Conservation (phyloP, 768 basidiomycete genomes). For the Mycena capillaripes region DNA sequence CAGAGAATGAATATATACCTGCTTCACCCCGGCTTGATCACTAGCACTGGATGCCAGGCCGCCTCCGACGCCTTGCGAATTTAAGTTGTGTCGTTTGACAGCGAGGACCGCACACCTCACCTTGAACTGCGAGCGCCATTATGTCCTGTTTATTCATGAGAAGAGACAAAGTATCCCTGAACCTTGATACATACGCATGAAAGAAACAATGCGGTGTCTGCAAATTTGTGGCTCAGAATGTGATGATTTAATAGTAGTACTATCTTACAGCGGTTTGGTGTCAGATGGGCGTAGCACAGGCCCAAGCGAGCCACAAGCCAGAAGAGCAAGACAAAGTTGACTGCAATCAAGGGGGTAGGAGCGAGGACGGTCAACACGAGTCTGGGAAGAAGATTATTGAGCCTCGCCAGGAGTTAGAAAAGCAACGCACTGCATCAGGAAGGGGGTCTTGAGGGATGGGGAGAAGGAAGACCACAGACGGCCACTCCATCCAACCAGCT, state of each 20-base stretch:
- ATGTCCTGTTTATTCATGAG: neutral
- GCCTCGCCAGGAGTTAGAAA: neutral
- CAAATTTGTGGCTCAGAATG: neutral
- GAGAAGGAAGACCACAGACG: conserved; percentile 61
- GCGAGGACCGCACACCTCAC: too few species aligned
- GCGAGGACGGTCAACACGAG: conserved; percentile 61
- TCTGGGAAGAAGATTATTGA: conserved; percentile 40
- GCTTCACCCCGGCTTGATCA: too few species aligned
- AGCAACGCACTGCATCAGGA: conserved; percentile 57
- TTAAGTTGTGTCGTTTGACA: too few species aligned
- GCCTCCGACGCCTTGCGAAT: too few species aligned
- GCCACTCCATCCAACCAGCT: conserved; percentile 69
- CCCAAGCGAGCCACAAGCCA: conserved; percentile 61
- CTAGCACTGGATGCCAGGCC: neutral
- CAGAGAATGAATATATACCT: too few species aligned
- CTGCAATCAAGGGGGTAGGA: conserved; percentile 71
- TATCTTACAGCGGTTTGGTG: conserved; percentile 53
- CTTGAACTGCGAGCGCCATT: neutral
- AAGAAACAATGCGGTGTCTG: neutral
- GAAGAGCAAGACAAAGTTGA: conserved; percentile 67
- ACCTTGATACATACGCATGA: neutral
- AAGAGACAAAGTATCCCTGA: neutral
- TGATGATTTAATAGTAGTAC: neutral
- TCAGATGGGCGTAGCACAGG: conserved; percentile 62
- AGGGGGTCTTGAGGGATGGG: conserved; percentile 42